A percentile compares a stretch with the other conserved stretches of the same genome.
Evolutionary conservation across 441 rosid species (phyloP).

Genomic region (Aleurites moluccanus): DNA sequence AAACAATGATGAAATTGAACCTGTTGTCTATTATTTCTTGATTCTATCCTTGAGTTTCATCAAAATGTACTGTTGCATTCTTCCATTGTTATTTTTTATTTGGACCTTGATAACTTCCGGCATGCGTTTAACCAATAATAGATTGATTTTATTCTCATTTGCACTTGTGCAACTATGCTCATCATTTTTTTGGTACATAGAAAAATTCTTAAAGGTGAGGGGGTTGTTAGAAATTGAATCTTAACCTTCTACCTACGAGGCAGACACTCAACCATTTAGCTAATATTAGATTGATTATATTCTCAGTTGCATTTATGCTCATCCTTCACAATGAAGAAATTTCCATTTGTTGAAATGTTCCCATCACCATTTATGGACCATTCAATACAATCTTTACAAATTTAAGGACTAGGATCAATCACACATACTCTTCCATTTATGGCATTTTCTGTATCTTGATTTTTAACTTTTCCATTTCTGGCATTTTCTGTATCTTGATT

Average conservation of each 20-base stretch:
- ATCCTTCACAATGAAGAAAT: background rate
- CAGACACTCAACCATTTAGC: too few species aligned
- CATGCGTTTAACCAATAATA: too few species aligned
- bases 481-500: too few species aligned
- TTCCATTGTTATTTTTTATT: background rate
- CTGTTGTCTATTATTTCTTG: slow-evolving; percentile 5
- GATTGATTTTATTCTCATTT: too few species aligned
- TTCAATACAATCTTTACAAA: background rate
- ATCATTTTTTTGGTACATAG: too few species aligned
- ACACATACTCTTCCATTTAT: background rate
- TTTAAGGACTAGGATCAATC: background rate
- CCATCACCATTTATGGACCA: background rate
- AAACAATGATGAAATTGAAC: slow-evolving; percentile 24
- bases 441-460: too few species aligned
- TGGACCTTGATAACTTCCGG: too few species aligned
- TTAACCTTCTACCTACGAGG: too few species aligned
- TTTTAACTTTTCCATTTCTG: too few species aligned
- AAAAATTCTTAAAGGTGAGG: too few species aligned
- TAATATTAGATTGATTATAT: background rate
- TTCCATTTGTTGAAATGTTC: background rate
- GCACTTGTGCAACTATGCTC: too few species aligned
- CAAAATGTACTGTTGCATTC: background rate
- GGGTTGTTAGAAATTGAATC: too few species aligned
- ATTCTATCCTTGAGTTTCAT: background rate
- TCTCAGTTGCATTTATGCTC: background rate